A percentile compares a stretch with the other conserved stretches of the same genome.
These are phyloP conservation scores for Lasiosphaeris hirsuta DNA, from an alignment of 495 filamentous ascomycete genomes.

Conservation along the genomic window DNA sequence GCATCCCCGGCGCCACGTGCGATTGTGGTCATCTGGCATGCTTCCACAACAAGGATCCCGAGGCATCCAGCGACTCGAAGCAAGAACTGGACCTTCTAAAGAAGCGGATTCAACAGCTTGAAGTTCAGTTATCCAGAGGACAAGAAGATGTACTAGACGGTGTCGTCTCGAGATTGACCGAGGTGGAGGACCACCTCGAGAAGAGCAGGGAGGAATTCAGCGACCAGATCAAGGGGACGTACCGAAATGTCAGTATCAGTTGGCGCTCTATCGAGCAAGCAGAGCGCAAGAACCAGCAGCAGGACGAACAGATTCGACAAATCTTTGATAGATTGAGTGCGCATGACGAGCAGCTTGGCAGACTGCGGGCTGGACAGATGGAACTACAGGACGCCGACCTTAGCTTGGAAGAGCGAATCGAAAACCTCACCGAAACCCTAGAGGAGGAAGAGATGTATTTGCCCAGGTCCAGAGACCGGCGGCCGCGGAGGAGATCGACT, in stretches of 20 bases:
- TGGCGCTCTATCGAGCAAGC: conserved; percentile 48
- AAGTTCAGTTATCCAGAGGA: conserved; percentile 45
- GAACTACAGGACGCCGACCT: conserved; percentile 51
- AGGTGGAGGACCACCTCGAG: conserved; percentile 51
- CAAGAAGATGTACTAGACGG: conserved; percentile 40
- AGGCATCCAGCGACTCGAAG: conserved; percentile 34
- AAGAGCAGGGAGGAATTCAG: conserved; percentile 45
- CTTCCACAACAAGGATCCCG: conserved; percentile 47
- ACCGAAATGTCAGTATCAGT: conserved; percentile 48
- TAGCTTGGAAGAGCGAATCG: conserved; percentile 49
- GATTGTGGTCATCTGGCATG: conserved; percentile 55
- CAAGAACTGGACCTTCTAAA: conserved; percentile 47
- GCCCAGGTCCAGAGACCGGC: conserved; percentile 12
- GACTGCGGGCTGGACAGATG: conserved; percentile 42
- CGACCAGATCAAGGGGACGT: conserved; percentile 48
- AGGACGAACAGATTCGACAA: conserved; percentile 44
- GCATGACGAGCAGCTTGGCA: conserved; percentile 39
- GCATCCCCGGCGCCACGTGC: conserved; percentile 49
- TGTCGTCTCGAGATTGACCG: conserved; percentile 42
- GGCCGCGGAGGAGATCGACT: conserved; percentile 29
- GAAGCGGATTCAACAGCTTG: conserved; percentile 44
- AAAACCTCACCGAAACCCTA: conserved; percentile 42
- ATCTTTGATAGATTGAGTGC: conserved; percentile 42
- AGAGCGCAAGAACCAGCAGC: conserved; percentile 37
- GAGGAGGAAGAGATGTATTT: conserved; percentile 26